These are phyloP conservation scores for Atkinsonella texensis DNA, from an alignment of 2,329 filamentous ascomycete genomes.

Conservation along the genomic window DNA sequence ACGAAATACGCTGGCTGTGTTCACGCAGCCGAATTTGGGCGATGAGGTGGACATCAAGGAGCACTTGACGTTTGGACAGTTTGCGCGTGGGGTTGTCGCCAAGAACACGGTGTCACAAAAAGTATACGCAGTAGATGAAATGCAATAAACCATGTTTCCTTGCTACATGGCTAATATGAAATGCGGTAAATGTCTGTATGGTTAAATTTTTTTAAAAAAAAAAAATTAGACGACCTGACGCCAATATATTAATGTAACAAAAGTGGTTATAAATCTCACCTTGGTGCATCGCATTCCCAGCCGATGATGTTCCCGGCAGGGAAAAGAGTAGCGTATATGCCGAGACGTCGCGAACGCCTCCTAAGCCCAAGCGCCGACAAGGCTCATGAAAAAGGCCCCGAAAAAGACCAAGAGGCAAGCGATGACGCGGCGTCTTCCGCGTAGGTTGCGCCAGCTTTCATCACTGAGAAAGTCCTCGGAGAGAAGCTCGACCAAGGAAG, in stretches of 20 bases:
- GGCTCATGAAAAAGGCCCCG: slow-evolving; percentile 50
- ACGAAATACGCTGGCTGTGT: slow-evolving; percentile 85
- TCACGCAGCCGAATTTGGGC: slow-evolving; percentile 88
- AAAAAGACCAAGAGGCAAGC: slow-evolving; percentile 46
- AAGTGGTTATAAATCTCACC: slow-evolving; percentile 1
- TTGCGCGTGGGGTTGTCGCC: slow-evolving; percentile 51
- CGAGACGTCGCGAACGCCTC: background rate
- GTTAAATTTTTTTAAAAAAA: background rate
- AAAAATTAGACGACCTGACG: background rate
- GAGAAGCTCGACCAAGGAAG: slow-evolving; percentile 58
- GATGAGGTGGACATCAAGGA: slow-evolving; percentile 61
- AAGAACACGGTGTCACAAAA: slow-evolving; percentile 41
- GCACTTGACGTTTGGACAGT: slow-evolving; percentile 61
- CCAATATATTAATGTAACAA: too few relatives aligned
- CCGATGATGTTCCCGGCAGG: too few relatives aligned
- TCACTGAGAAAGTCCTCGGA: slow-evolving; percentile 60
- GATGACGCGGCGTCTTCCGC: slow-evolving; percentile 38
- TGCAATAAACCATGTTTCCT: background rate
- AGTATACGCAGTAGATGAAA: background rate
- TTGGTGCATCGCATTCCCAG: too few relatives aligned
- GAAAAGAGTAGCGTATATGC: background rate
- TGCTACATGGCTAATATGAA: too few relatives aligned
- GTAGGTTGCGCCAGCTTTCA: slow-evolving; percentile 45
- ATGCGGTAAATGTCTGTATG: too few relatives aligned
- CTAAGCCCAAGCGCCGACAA: slow-evolving; percentile 52